Evolutionary conservation across 805 yeast species (phyloP).

Genomic region (Kuraishia ogatae): DNA sequence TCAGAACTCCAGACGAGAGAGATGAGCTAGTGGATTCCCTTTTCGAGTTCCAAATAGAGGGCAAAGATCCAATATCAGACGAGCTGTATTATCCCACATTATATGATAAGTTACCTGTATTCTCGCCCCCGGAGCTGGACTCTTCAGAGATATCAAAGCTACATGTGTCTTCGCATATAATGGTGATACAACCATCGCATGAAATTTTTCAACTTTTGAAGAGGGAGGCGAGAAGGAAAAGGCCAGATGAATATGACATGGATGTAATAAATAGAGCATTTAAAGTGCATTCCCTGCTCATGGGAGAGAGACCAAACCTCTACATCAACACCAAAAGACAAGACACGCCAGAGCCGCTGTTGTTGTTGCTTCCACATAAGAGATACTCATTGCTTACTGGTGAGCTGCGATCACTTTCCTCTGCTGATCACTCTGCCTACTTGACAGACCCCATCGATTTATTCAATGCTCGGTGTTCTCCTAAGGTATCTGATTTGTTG

Average conservation of each 20-base stretch:
- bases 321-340: not conserved
- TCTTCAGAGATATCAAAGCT: constrained; percentile 6
- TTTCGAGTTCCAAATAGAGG: constrained; percentile 1
- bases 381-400: constrained; percentile 43
- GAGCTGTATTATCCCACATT: constrained; percentile 8
- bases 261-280: constrained; percentile 31
- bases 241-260: constrained; percentile 41
- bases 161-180: constrained; percentile 35
- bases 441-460: constrained; percentile 27
- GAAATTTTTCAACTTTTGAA: constrained; percentile 14
- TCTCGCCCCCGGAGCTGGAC: constrained; percentile 12
- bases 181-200: constrained; percentile 48
- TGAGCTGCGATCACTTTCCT: constrained; percentile 28
- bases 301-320: not conserved
- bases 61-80: constrained; percentile 4
- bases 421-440: constrained; percentile 28
- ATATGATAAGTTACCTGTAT: constrained; percentile 30
- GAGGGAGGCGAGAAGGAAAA: constrained; percentile 17
- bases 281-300: not conserved
- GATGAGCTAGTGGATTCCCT: not conserved
- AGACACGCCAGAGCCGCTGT: constrained; percentile 15
- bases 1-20: not conserved
- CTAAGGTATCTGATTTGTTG: not conserved
- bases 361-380: constrained; percentile 40
- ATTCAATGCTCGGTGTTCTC: not conserved